Evolutionary conservation across 805 yeast genomes (phyloP).

Genomic region (Kazachstania bromeliacearum): DNA sequence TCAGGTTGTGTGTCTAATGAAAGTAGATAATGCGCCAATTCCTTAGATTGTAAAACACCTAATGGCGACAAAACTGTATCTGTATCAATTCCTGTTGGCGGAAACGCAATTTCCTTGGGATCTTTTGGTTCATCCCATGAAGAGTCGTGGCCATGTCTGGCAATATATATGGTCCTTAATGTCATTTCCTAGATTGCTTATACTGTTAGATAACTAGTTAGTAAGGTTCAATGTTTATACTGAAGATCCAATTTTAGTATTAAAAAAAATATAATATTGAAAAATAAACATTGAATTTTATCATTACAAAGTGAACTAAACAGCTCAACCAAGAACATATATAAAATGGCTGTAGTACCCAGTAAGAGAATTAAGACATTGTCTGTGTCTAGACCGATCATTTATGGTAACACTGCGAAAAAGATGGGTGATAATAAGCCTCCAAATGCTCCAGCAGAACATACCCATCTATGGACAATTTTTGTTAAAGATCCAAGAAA

Average conservation of each 20-base stretch:
- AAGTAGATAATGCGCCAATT: conserved; percentile 54
- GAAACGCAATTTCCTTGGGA: conserved; percentile 28
- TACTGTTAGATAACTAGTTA: too few species aligned
- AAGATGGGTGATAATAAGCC: conserved; percentile 52
- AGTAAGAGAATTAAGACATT: conserved; percentile 38
- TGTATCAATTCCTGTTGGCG: conserved; percentile 83
- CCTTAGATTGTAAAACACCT: conserved; percentile 81
- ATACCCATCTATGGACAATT: conserved; percentile 93
- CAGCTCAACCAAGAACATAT: background rate
- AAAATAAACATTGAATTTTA: too few species aligned
- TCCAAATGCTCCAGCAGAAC: conserved; percentile 68
- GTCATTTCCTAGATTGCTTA: conserved; percentile 30
- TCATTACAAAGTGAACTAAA: too few species aligned
- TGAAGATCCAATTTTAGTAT: too few species aligned
- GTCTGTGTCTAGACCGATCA: conserved; percentile 66
- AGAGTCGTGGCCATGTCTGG: conserved; percentile 84
- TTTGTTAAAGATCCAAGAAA: conserved; percentile 75
- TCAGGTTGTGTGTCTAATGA: conserved; percentile 52
- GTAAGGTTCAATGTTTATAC: too few species aligned
- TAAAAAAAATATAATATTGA: too few species aligned
- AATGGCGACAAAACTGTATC: conserved; percentile 85
- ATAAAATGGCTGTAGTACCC: conserved; percentile 19
- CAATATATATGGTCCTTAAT: conserved; percentile 53
- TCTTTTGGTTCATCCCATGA: conserved; percentile 45
- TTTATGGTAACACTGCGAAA: conserved; percentile 73